Percentiles rank a stretch among this genome's conserved stretches.
phyloP scores from a whole-genome alignment of 306 rosid species.

The Acacia crassicarpa region DNA sequence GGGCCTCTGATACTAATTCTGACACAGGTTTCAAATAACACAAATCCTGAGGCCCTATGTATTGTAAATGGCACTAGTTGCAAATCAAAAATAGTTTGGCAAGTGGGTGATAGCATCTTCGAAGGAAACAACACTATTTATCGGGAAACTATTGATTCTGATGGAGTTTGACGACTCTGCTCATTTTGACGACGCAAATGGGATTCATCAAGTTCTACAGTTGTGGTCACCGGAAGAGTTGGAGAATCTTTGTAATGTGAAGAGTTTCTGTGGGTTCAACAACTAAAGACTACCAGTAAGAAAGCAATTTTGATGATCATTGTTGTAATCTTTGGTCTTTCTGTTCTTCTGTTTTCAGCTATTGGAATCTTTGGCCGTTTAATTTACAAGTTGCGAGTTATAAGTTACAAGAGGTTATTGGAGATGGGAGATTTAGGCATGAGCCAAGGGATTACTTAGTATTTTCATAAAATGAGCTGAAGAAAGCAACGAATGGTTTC shows the following conservation, averaged over 20 bases:
- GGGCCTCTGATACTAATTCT: neutral
- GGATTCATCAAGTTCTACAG: neutral
- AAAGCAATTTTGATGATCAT: neutral
- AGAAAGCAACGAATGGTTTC: neutral
- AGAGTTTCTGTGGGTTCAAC: slow-evolving; percentile 28
- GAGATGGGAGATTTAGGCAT: neutral
- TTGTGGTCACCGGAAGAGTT: neutral
- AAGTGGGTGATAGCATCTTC: neutral
- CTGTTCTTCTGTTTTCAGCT: neutral
- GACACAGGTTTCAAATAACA: too few relatives aligned
- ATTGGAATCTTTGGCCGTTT: neutral
- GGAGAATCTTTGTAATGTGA: neutral
- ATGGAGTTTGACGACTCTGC: slow-evolving; percentile 28
- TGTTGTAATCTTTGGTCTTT: neutral
- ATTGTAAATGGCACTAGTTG: neutral
- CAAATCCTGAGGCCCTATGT: too few relatives aligned
- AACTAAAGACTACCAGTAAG: neutral
- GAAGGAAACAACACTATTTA: neutral
- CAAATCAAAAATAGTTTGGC: neutral
- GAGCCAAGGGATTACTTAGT: neutral
- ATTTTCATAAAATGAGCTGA: neutral
- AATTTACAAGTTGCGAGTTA: neutral
- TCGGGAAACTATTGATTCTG: slow-evolving; percentile 28
- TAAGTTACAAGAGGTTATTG: neutral
- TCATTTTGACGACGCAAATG: neutral